phyloP scores from a whole-genome alignment of 257 asterid genomes.

The Dorcoceras hygrometricum region DNA sequence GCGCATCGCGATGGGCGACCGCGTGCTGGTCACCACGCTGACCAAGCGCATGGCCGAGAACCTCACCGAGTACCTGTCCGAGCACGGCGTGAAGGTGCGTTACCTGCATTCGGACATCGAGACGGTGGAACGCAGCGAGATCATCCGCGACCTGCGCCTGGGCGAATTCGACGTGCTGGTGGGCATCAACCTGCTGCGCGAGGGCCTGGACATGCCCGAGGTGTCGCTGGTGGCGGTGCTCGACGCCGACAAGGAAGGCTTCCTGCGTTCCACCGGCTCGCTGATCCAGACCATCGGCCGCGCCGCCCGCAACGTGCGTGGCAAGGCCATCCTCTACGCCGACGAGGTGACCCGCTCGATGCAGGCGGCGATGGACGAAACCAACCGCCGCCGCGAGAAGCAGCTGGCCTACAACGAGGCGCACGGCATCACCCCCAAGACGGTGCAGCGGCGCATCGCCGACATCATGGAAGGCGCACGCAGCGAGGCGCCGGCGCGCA shows the following conservation, averaged over 20 bases:
- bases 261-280: background rate
- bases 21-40: background rate
- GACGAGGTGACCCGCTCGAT: background rate
- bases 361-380: background rate
- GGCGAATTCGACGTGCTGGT: background rate
- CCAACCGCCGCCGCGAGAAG: background rate
- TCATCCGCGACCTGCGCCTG: background rate
- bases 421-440: background rate
- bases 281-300: slow-evolving; percentile 1
- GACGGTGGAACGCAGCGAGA: background rate
- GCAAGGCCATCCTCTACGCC: background rate
- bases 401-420: background rate
- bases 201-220: background rate
- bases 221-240: background rate
- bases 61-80: background rate
- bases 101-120: background rate
- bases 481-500: no score
- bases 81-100: background rate
- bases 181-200: background rate
- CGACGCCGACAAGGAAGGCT: background rate
- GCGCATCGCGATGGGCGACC: background rate
- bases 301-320: background rate
- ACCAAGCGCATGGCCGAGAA: background rate
- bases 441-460: no score
- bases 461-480: no score